Evolutionary conservation across 2,329 filamentous ascomycete genomes (phyloP), one percentile per base, ranked within the genome.

Genomic region (Alternaria angustiovoidea): DNA sequence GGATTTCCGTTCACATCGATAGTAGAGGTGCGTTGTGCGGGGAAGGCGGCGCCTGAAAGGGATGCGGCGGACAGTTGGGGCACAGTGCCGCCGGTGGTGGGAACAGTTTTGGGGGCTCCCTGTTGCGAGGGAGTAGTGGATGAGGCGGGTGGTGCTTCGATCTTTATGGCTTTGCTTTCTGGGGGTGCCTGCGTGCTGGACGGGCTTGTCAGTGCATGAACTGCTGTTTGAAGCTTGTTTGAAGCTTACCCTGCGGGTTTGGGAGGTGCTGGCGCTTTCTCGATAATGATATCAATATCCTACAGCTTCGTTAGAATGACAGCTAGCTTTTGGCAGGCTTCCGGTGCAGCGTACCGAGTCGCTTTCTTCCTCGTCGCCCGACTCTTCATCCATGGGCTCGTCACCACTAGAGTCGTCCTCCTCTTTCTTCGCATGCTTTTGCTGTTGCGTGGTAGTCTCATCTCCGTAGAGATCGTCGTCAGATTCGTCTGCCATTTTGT

Each of bases 1-100:
- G 95, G 94, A 64, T 93, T 91, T 4, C 86, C 90, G 77, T 96
- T 88, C 54, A 97, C 87, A 73, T 98, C 92, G 64, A 98, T 87
- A 49, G 88, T 94, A 12, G 93, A 97, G 59, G 90, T 94, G 41
- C 84, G 85, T 30, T 87, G 79, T 39, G 85, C 90, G 82, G 78
- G 93, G 82, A 77, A 95, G 24, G 70, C 68, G 20, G 72, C 75
- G 44, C 75, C 76, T 30, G 71, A 70, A 42, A 73, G 63, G 38
- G 63, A 55, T 28, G 68, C 57, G 39, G 60, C 57, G 34, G 68
- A 59, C 22, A 69, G 60, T 26, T 71, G 71, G 44, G 71, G 69
- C 8, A 66, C 68, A 44, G 68, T 68, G 24, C 66, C 61, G 38
- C 43, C 41, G 12, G 54, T 30, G 30, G 57, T 32, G 62, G 54